Conservation (phyloP, 2,329 filamentous ascomycete species). For the Mycosphaerella sp. region DNA sequence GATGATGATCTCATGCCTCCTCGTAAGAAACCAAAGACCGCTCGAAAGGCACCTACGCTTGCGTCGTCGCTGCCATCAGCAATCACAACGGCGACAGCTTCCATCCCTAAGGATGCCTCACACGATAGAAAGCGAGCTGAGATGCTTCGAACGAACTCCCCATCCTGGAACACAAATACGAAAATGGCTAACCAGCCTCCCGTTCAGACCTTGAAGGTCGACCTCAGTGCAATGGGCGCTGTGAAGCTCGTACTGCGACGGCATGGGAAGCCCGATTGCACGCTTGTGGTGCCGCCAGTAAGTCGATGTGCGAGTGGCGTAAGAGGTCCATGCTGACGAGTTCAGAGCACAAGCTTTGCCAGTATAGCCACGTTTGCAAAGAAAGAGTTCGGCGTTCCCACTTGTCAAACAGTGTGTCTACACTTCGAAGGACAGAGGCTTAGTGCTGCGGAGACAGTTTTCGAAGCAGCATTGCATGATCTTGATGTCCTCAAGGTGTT, state of each 20-base stretch:
- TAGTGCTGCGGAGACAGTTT: slow-evolving; percentile 1
- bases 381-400: neutral
- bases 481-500: neutral
- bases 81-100: neutral
- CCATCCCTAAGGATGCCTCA: neutral
- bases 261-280: slow-evolving; percentile 1
- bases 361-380: slow-evolving; percentile 1
- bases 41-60: neutral
- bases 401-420: neutral
- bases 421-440: slow-evolving; percentile 5
- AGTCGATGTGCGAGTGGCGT: neutral
- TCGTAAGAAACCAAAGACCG: slow-evolving; percentile 5
- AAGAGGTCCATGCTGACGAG: neutral
- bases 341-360: slow-evolving; percentile 1
- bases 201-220: neutral
- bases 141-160: too few species aligned
- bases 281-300: neutral
- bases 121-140: neutral
- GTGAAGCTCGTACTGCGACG: slow-evolving; percentile 1
- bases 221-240: neutral
- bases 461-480: slow-evolving; percentile 1
- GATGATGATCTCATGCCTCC: slow-evolving; percentile 17
- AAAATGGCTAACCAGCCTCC: too few species aligned
- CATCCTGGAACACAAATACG: too few species aligned
- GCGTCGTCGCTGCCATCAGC: neutral